Percentiles rank a stretch among this genome's conserved stretches.
These are phyloP conservation scores for Yarrowia galli DNA, from an alignment of 1,139 yeast species.

Conservation along the genomic window DNA sequence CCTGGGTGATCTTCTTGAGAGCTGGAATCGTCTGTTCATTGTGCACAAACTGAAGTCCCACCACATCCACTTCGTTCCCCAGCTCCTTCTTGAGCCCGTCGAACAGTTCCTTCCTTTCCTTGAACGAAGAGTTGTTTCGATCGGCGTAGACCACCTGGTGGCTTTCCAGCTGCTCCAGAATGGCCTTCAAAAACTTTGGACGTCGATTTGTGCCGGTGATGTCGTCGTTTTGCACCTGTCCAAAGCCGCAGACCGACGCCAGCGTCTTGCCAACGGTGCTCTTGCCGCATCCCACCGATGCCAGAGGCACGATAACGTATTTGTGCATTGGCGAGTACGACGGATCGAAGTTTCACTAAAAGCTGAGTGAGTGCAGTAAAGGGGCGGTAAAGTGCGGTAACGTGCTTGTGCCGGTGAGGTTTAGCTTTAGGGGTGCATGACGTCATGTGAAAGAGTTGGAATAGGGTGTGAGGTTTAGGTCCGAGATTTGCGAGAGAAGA, in stretches of 20 bases:
- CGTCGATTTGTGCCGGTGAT: constrained; percentile 52
- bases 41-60: constrained; percentile 41
- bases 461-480: neutral
- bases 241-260: constrained; percentile 61
- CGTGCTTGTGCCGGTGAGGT: neutral
- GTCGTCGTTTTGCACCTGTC: constrained; percentile 73
- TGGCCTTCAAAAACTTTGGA: constrained; percentile 54
- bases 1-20: constrained; percentile 55
- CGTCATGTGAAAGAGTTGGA: constrained; percentile 8
- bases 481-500: neutral
- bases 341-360: neutral
- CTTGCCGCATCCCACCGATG: constrained; percentile 89
- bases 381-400: neutral
- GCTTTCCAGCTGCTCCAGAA: constrained; percentile 45
- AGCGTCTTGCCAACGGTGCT: constrained; percentile 74
- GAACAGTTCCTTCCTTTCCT: constrained; percentile 70
- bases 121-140: constrained; percentile 71
- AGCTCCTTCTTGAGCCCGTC: constrained; percentile 53
- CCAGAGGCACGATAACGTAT: constrained; percentile 73
- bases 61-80: constrained; percentile 46
- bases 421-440: neutral
- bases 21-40: constrained; percentile 40
- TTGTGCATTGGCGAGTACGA: constrained; percentile 2
- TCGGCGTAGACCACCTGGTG: constrained; percentile 67
- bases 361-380: neutral